A percentile compares a stretch with the other conserved stretches of the same genome.
Conservation (phyloP, 2,329 filamentous ascomycete genomes). For the Ustulina deusta region DNA sequence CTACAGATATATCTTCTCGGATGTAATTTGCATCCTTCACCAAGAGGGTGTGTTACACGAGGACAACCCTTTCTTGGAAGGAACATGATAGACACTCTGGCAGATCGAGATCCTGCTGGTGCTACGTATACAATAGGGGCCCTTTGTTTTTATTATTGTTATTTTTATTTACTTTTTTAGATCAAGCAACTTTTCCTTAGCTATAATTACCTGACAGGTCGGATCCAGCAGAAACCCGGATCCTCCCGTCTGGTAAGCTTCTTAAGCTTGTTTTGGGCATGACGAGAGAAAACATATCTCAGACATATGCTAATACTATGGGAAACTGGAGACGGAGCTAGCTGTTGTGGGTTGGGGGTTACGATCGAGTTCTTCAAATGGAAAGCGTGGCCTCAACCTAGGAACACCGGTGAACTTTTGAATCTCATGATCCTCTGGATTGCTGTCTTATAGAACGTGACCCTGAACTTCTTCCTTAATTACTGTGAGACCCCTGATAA, state of each 20-base stretch:
- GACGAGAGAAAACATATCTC: not conserved
- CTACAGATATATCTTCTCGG: constrained; percentile 5
- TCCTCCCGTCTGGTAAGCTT: not conserved
- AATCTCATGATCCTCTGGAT: not conserved
- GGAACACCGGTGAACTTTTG: not conserved
- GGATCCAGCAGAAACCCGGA: constrained; percentile 18
- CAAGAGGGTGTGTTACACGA: constrained; percentile 17
- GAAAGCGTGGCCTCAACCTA: not conserved
- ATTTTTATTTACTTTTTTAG: too few relatives aligned
- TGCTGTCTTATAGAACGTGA: not conserved
- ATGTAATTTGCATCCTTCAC: constrained; percentile 11
- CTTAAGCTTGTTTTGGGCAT: not conserved
- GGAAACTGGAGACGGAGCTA: not conserved
- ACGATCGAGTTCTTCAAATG: not conserved
- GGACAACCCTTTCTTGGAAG: not conserved
- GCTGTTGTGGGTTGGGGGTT: not conserved
- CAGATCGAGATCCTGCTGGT: constrained; percentile 21
- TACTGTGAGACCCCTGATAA: too few relatives aligned
- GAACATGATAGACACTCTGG: not conserved
- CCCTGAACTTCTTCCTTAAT: not conserved
- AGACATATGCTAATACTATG: not conserved
- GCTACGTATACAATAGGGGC: constrained; percentile 9
- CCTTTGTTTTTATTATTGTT: not conserved
- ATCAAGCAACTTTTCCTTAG: not conserved
- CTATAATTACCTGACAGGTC: constrained; percentile 7